Base-by-base conservation (phyloP, 2,329 filamentous ascomycete genomes). In the Tothia fuscella region DNA sequence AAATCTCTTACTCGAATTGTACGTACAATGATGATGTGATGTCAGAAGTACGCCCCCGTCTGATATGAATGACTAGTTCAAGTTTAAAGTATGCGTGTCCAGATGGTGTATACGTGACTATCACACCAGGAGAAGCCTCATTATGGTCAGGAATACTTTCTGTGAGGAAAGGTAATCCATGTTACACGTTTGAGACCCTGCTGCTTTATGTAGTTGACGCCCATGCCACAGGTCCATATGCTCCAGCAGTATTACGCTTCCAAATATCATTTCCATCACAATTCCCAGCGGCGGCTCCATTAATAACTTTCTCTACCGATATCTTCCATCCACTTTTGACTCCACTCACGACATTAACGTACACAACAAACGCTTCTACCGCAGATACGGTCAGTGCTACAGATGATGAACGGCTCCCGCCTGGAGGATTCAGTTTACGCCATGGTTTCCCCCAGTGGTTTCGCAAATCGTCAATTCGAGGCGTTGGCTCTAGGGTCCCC, bases 381-480 rank as follows among this genome's bases (percentile, higher is more conserved):
- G 73, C 74, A 43, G 84, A 83, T 36, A 85, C 84, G 0, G 80
- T 88, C 47, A 89, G 83, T 57, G 84, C 86, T 6, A 81, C 78
- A 2, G 86, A 94, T 51, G 79, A 85, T 25, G 84, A 93, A 56
- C 71, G 83, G 12, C 65, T 95, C 40, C 83, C 87, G 0, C 88
- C 89, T 0, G 91, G 89, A 2, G 84, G 86, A 0, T 94, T 95
- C 64, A 93, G 83, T 53, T 66, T 96, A 38, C 76, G 84, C 41
- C 84, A 95, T 65, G 89, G 86, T 12, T 96, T 96, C 56, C 85
- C 88, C 1, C 70, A 74, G 41, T 96, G 89, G 89, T 94, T 93
- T 58, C 74, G 76, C 22, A 56, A 58, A 32, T 52, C 53, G 45
- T 53, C 51, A 47, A 49, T 48, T 39, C 22, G 16, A 17, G 22